phyloP scores from a whole-genome alignment of 176 grass and related monocot species.

The Hsuehochloa calcarea region DNA sequence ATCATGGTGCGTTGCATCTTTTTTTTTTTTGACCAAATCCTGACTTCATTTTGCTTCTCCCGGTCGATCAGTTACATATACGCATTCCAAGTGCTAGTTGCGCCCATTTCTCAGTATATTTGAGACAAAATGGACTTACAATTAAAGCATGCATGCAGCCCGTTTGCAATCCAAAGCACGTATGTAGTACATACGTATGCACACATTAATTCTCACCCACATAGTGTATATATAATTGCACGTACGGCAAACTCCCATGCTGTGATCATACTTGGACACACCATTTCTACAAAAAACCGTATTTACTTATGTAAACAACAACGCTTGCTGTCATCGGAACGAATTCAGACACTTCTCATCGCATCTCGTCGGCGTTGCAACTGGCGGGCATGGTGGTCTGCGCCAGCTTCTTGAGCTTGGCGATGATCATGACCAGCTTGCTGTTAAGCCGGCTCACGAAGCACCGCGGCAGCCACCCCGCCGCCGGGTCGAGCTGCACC shows the following conservation, averaged over 20 bases:
- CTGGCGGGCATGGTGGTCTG: slow-evolving; percentile 33
- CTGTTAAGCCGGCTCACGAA: slow-evolving; percentile 82
- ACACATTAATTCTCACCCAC: slow-evolving; percentile 4
- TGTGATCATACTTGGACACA: background rate
- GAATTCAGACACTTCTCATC: background rate
- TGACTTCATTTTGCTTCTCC: too few relatives aligned
- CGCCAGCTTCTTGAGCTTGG: slow-evolving; percentile 81
- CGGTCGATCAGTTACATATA: too few relatives aligned
- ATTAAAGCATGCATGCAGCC: background rate
- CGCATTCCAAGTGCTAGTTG: too few relatives aligned
- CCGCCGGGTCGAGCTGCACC: slow-evolving; percentile 82
- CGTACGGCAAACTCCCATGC: background rate
- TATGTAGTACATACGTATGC: background rate
- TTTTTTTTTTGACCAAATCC: too few relatives aligned
- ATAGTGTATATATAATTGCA: background rate
- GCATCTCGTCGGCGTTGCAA: background rate
- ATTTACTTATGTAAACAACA: slow-evolving; percentile 30
- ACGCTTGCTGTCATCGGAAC: background rate
- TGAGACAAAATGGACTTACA: background rate
- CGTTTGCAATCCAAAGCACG: background rate
- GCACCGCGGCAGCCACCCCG: slow-evolving; percentile 86
- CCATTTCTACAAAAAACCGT: slow-evolving; percentile 37
- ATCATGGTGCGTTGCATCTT: too few relatives aligned
- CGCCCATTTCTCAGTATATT: background rate
- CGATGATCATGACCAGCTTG: slow-evolving; percentile 89